phyloP scores from a whole-genome alignment of 2,329 filamentous ascomycete genomes.

The Plenodomus tracheiphilus region DNA sequence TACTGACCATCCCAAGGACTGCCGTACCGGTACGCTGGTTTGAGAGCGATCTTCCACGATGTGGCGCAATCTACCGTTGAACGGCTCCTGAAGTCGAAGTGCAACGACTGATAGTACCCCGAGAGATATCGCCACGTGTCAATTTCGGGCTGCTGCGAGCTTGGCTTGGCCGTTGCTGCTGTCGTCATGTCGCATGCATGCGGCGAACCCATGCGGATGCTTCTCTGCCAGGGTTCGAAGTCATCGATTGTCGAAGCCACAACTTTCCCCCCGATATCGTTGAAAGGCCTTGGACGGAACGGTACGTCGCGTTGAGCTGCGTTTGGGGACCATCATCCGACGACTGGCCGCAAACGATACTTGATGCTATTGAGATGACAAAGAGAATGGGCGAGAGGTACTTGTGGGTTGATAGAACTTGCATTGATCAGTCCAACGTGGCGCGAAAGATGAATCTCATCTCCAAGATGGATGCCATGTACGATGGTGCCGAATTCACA shows the following conservation, averaged over 20 bases:
- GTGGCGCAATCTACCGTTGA: constrained; percentile 1
- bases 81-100: neutral
- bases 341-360: constrained; percentile 11
- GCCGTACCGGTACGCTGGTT: constrained; percentile 3
- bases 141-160: constrained; percentile 1
- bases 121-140: neutral
- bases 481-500: constrained; percentile 15
- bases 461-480: constrained; percentile 17
- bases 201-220: neutral
- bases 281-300: constrained; percentile 1
- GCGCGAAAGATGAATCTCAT: constrained; percentile 5
- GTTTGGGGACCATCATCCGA: constrained; percentile 2
- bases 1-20: neutral
- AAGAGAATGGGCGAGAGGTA: constrained; percentile 11
- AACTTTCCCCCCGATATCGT: neutral
- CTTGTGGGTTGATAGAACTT: constrained; percentile 14
- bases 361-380: constrained; percentile 14
- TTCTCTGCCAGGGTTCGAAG: neutral
- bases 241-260: constrained; percentile 2
- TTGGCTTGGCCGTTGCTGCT: constrained; percentile 1
- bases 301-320: constrained; percentile 6
- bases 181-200: neutral
- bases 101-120: neutral
- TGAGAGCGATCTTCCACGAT: neutral
- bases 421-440: constrained; percentile 14